Conservation (phyloP, 331 rosid genomes). For the Dryas integrifolia region DNA sequence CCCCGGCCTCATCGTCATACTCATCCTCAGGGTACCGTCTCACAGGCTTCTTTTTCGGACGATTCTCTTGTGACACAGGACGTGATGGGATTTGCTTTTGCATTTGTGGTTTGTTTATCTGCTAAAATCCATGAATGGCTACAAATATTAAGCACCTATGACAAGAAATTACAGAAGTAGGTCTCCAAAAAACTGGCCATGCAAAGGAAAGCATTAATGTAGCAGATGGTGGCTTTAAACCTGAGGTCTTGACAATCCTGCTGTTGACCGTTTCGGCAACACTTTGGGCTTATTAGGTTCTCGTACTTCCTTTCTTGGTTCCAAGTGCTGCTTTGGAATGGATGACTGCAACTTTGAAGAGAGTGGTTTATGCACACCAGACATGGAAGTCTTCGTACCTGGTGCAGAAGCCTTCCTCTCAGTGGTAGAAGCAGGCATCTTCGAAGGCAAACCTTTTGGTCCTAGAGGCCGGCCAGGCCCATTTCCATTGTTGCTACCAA, state of each 20-base stretch:
- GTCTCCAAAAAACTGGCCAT: neutral
- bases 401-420: constrained; percentile 51
- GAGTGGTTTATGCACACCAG: constrained; percentile 46
- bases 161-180: neutral
- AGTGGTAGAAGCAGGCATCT: constrained; percentile 35
- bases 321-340: constrained; percentile 39
- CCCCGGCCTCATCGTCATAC: constrained; percentile 38
- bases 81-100: constrained; percentile 42
- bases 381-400: constrained; percentile 34
- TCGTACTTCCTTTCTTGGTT: constrained; percentile 44
- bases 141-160: constrained; percentile 15
- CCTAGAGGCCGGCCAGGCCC: constrained; percentile 65
- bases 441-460: constrained; percentile 49
- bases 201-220: neutral
- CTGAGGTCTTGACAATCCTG: constrained; percentile 57
- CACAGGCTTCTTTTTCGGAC: constrained; percentile 56
- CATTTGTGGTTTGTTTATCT: constrained; percentile 56
- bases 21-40: constrained; percentile 47
- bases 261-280: constrained; percentile 48
- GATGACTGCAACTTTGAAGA: constrained; percentile 44
- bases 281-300: constrained; percentile 51
- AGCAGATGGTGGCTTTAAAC: constrained; percentile 27
- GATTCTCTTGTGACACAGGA: constrained; percentile 36
- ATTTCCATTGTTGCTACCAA: constrained; percentile 49
- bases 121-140: constrained; percentile 23